Base-by-base conservation (phyloP, 441 rosid genomes). In the Adansonia madagascariensis region DNA sequence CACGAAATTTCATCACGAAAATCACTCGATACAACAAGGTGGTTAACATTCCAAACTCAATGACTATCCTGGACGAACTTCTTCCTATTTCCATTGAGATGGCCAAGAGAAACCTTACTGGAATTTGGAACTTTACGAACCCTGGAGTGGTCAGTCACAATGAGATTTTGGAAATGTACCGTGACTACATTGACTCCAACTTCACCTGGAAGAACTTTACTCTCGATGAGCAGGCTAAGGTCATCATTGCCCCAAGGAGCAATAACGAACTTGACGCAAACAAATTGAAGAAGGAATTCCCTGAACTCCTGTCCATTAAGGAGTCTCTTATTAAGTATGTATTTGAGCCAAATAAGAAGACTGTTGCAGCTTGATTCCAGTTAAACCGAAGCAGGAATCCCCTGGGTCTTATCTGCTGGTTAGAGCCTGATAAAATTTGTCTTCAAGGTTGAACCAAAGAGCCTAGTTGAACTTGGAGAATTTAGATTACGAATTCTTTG, bases 91-190 rank as follows among this genome's bases (percentile, higher is more conserved):
- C 72, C 35, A 44, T 67, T 3, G 72, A 94, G 80, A 94, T 94
- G 98, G 98, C 97, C 0, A 92, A 91, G 91, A 88, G 97, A 80
- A 91, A 91, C 87, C 94, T 93, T 69, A 92, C 94, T 14, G 98
- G 98, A 70, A 94, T 91, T 75, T 94, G 90, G 89, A 92, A 92
- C 84, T 94, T 92, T 70, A 92, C 98, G 0, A 94, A 92, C 74
- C 98, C 97, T 0, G 97, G 97, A 0, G 97, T 92, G 12, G 97
- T 94, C 10, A 89, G 92, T 73, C 98, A 92, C 87, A 94, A 92
- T 7, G 98, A 94, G 88, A 92, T 94, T 57, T 81, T 94, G 71
- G 91, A 94, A 85, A 90, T 92, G 90, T 94, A 94, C 78, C 80
- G 78, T 35, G 88, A 89, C 6, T 91, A 89, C 86, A 80, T 92